Percentiles rank a stretch among this genome's conserved stretches.
Conservation (phyloP, 1,139 yeast genomes). For the Saccharomyces hybrid region DNA sequence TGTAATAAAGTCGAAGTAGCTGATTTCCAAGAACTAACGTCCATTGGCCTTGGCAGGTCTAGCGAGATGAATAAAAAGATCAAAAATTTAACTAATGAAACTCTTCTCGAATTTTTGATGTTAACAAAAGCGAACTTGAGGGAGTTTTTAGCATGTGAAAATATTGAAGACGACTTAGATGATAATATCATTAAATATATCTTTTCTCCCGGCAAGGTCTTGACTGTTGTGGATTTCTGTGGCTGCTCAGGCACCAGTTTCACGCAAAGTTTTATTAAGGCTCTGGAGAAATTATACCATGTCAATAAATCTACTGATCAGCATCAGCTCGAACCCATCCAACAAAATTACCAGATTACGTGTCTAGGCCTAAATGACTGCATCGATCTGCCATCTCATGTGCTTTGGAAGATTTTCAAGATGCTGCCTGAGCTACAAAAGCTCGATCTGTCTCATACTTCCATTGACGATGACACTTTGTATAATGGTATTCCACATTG, state of each 20-base stretch:
- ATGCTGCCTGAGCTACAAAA: conserved; percentile 53
- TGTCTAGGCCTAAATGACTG: conserved; percentile 84
- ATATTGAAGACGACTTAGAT: conserved; percentile 78
- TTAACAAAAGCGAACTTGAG: conserved; percentile 58
- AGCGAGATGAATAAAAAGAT: conserved; percentile 85
- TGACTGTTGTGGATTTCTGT: conserved; percentile 77
- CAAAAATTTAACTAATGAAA: conserved; percentile 76
- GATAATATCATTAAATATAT: conserved; percentile 48
- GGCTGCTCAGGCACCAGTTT: conserved; percentile 70
- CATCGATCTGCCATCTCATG: conserved; percentile 58
- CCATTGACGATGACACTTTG: conserved; percentile 53
- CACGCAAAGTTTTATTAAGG: conserved; percentile 47
- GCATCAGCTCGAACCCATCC: conserved; percentile 14
- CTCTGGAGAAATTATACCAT: conserved; percentile 22
- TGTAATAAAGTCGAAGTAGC: conserved; percentile 68
- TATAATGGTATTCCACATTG: conserved; percentile 41
- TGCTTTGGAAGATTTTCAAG: conserved; percentile 51
- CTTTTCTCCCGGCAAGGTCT: conserved; percentile 51
- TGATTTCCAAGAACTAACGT: conserved; percentile 84
- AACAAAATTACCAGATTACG: conserved; percentile 32
- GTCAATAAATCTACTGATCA: conserved; percentile 6
- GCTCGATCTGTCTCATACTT: conserved; percentile 77
- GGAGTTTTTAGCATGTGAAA: conserved; percentile 79
- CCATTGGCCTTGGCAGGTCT: conserved; percentile 84
- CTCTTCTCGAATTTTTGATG: conserved; percentile 55